phyloP scores from a whole-genome alignment of 2,329 filamentous ascomycete genomes.

The Botrytis sinoallii region DNA sequence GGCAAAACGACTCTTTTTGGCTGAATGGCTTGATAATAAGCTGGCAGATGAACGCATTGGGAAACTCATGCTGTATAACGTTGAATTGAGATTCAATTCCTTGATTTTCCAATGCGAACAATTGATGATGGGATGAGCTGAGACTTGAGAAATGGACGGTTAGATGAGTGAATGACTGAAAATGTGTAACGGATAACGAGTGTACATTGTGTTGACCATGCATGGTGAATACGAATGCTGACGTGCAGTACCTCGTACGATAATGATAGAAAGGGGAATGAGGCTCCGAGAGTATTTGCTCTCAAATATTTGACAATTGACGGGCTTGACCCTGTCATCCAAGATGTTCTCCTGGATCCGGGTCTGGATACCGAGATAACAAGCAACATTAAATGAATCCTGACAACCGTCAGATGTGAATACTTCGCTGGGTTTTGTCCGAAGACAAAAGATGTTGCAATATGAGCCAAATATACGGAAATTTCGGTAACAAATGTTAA shows the following conservation, averaged over 20 bases:
- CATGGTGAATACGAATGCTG: constrained; percentile 1
- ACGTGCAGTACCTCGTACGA: background rate
- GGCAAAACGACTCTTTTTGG: background rate
- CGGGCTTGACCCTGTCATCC: background rate
- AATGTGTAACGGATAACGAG: background rate
- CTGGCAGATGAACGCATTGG: background rate
- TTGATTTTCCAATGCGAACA: background rate
- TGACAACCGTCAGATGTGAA: background rate
- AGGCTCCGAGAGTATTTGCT: background rate
- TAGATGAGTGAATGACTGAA: background rate
- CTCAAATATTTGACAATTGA: background rate
- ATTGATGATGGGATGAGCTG: constrained; percentile 15
- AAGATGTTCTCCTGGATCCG: background rate
- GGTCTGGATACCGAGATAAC: constrained; percentile 1
- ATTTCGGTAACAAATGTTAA: background rate
- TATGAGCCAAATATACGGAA: background rate
- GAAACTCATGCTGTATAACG: background rate
- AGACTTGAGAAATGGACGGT: constrained; percentile 1
- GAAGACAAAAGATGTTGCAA: background rate
- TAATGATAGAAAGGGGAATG: background rate
- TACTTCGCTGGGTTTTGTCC: background rate
- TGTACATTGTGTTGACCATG: background rate
- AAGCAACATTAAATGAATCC: background rate
- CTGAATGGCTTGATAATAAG: background rate
- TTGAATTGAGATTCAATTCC: background rate